Conservation (phyloP, 2,329 filamentous ascomycete genomes). For the Trichoderma aggressivum region DNA sequence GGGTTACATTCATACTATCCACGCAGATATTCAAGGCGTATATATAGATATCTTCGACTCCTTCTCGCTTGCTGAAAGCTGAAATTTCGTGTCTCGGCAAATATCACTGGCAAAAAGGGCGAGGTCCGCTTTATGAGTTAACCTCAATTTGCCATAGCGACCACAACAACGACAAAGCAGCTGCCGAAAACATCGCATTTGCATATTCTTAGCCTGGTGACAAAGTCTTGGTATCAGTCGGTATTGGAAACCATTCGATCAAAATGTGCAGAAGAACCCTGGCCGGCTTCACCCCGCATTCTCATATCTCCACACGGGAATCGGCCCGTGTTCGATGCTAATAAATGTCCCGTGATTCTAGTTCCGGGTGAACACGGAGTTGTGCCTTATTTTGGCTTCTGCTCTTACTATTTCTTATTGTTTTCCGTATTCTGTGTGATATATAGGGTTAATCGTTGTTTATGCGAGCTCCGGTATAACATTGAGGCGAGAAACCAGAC, state of each 20-base stretch:
- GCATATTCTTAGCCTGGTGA: neutral
- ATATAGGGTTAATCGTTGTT: neutral
- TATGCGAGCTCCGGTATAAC: neutral
- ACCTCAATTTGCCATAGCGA: neutral
- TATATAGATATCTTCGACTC: neutral
- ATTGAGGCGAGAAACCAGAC: neutral
- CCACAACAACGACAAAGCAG: neutral
- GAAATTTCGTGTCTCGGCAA: neutral
- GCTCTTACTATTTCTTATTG: neutral
- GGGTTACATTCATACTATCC: neutral
- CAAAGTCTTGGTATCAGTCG: neutral
- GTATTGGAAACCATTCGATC: neutral
- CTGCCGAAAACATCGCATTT: neutral
- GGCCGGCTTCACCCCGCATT: constrained; percentile 1
- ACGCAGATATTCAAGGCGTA: neutral
- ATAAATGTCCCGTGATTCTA: neutral
- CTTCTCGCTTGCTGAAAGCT: neutral
- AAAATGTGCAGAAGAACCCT: neutral
- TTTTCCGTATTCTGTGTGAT: neutral
- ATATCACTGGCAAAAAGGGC: neutral
- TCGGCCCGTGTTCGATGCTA: neutral
- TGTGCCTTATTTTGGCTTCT: neutral
- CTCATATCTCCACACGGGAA: neutral
- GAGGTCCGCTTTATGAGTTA: neutral
- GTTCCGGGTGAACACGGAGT: neutral